A percentile compares a stretch with the other conserved stretches of the same genome.
These are phyloP conservation scores for Fraxinus dipetala DNA, from an alignment of 305 asterid genomes.

Conservation along the genomic window DNA sequence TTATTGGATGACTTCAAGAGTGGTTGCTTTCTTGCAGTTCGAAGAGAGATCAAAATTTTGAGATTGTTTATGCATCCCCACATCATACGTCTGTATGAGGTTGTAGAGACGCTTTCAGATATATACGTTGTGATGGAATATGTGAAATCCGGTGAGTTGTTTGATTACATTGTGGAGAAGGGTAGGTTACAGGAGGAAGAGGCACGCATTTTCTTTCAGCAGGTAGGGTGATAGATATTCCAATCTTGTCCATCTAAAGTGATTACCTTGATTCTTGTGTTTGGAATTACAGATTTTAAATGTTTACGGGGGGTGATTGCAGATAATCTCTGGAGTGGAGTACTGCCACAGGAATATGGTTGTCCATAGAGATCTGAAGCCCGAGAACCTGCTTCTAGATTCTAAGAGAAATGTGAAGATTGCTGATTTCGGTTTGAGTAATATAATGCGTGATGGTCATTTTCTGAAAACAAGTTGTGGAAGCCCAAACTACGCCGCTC, in stretches of 20 bases:
- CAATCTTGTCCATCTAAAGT: background rate
- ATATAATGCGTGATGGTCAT: slow-evolving; percentile 88
- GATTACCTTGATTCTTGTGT: slow-evolving; percentile 1
- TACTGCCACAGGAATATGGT: slow-evolving; percentile 98
- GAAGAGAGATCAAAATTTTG: slow-evolving; percentile 61
- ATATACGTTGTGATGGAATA: slow-evolving; percentile 63
- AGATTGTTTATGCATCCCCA: slow-evolving; percentile 73
- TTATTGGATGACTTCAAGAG: slow-evolving; percentile 18
- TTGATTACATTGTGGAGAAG: slow-evolving; percentile 65
- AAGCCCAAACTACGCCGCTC: slow-evolving; percentile 92
- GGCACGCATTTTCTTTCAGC: slow-evolving; percentile 63
- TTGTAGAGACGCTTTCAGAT: slow-evolving; percentile 60
- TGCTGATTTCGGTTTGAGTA: slow-evolving; percentile 91
- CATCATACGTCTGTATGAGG: slow-evolving; percentile 61
- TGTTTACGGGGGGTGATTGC: slow-evolving; percentile 35
- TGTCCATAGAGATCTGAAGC: slow-evolving; percentile 92
- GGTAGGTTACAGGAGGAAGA: slow-evolving; percentile 67
- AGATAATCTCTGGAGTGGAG: slow-evolving; percentile 97
- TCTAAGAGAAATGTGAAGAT: slow-evolving; percentile 77
- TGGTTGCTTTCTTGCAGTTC: slow-evolving; percentile 38
- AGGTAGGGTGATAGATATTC: slow-evolving; percentile 30
- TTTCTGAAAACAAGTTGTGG: slow-evolving; percentile 92
- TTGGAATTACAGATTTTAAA: background rate
- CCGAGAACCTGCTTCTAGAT: slow-evolving; percentile 89
- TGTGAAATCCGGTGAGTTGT: slow-evolving; percentile 64